Conservation (phyloP, 805 yeast species). For the Ogataea henricii region DNA sequence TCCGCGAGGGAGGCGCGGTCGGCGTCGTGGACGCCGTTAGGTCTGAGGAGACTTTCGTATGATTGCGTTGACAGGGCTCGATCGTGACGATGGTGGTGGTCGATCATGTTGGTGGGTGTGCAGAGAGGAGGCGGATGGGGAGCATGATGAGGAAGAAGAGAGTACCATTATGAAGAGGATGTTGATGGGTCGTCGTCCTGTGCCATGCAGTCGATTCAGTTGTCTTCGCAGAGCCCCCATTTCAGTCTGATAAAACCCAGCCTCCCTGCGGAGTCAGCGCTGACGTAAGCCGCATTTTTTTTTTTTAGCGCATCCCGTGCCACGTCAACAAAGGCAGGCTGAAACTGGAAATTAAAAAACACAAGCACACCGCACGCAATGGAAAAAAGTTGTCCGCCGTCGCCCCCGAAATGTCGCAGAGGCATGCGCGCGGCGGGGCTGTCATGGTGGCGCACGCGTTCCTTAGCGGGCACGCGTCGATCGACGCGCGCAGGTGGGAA, state of each 20-base stretch:
- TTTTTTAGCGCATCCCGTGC: background rate
- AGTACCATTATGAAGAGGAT: background rate
- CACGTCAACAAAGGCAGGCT: conserved; percentile 7
- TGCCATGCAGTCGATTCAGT: background rate
- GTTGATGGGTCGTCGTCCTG: background rate
- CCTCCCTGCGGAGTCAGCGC: background rate
- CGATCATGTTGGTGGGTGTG: background rate
- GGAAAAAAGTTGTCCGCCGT: conserved; percentile 8
- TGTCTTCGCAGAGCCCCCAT: background rate
- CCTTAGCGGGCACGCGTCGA: conserved; percentile 1
- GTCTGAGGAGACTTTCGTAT: background rate
- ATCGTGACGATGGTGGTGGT: background rate
- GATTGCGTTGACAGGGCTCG: conserved; percentile 2
- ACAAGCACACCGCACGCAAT: background rate
- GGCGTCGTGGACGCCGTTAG: background rate
- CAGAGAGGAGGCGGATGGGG: background rate
- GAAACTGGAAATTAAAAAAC: conserved; percentile 8
- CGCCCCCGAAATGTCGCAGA: conserved; percentile 1
- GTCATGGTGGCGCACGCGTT: background rate
- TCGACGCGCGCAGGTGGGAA: background rate
- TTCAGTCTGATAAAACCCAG: conserved; percentile 3
- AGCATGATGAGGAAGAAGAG: background rate
- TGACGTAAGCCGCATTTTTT: background rate
- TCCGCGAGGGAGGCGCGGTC: background rate
- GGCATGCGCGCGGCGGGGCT: background rate